A percentile compares a stretch with the other conserved stretches of the same genome.
Evolutionary conservation across 1,139 yeast species (phyloP).

Genomic region (Nakaseomyces bracarensis): DNA sequence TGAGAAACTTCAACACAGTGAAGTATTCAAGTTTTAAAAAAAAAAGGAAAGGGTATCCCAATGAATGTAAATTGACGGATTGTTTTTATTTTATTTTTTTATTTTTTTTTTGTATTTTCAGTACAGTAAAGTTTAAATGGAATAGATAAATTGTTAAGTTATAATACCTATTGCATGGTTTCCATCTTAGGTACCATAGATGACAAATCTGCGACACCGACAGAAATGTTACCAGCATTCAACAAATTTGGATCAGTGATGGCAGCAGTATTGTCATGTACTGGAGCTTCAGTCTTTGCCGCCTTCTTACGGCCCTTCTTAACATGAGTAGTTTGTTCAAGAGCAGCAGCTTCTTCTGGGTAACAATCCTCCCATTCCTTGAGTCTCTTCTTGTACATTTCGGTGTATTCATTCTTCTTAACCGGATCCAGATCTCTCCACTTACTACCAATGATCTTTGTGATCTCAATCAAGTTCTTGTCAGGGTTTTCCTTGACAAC

Average conservation of each 20-base stretch:
- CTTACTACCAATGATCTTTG: constrained; percentile 32
- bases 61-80: constrained; percentile 1
- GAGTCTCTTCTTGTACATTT: constrained; percentile 30
- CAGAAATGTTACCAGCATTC: constrained; percentile 6
- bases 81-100: too few species aligned
- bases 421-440: constrained; percentile 29
- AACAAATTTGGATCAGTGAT: constrained; percentile 4
- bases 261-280: constrained; percentile 4
- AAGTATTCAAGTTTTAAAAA: background rate
- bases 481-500: constrained; percentile 31
- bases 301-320: constrained; percentile 6
- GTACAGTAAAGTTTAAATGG: too few species aligned
- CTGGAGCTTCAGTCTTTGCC: constrained; percentile 1
- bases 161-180: constrained; percentile 1
- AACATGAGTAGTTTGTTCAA: constrained; percentile 5
- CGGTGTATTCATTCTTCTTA: constrained; percentile 31
- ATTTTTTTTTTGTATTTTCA: too few species aligned
- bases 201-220: constrained; percentile 6
- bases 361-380: constrained; percentile 33
- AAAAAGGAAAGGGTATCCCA: background rate
- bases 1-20: background rate
- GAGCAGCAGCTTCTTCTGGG: constrained; percentile 22
- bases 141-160: too few species aligned
- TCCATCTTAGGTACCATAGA: constrained; percentile 7
- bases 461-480: constrained; percentile 31